Evolutionary conservation across 345 rosid genomes (phyloP).

Genomic region (Ceriops tagal): DNA sequence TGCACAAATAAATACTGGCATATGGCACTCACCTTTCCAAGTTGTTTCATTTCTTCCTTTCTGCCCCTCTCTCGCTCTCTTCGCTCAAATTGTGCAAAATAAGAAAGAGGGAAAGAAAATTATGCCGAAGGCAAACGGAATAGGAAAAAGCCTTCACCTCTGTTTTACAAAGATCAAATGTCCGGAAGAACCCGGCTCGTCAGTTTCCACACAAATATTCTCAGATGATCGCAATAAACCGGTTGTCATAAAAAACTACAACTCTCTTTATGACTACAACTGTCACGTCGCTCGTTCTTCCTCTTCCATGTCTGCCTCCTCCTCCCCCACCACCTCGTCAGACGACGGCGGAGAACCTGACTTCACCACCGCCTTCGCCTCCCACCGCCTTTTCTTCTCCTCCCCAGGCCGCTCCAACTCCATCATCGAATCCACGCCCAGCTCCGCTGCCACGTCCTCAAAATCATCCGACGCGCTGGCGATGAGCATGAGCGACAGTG

Average conservation of each 20-base stretch:
- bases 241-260: constrained; percentile 34
- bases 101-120: neutral
- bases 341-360: constrained; percentile 37
- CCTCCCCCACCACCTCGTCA: constrained; percentile 9
- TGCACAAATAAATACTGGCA: neutral
- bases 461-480: constrained; percentile 20
- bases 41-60: neutral
- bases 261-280: constrained; percentile 42
- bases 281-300: constrained; percentile 4
- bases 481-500: neutral
- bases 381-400: constrained; percentile 86
- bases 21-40: too few relatives aligned
- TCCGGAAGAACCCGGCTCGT: constrained; percentile 16
- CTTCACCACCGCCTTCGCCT: constrained; percentile 63
- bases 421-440: constrained; percentile 56
- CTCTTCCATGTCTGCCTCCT: constrained; percentile 9
- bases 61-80: too few relatives aligned
- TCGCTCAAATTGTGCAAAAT: neutral
- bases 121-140: constrained; percentile 27
- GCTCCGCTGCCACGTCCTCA: constrained; percentile 20
- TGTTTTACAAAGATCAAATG: constrained; percentile 48
- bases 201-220: constrained; percentile 9
- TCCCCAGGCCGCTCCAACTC: constrained; percentile 89
- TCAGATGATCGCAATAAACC: constrained; percentile 14
- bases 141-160: constrained; percentile 44